Evolutionary conservation across 176 grass and related monocot genomes (phyloP), one percentile per base, ranked within the genome.

Genomic region (Bonia amplexicaulis): DNA sequence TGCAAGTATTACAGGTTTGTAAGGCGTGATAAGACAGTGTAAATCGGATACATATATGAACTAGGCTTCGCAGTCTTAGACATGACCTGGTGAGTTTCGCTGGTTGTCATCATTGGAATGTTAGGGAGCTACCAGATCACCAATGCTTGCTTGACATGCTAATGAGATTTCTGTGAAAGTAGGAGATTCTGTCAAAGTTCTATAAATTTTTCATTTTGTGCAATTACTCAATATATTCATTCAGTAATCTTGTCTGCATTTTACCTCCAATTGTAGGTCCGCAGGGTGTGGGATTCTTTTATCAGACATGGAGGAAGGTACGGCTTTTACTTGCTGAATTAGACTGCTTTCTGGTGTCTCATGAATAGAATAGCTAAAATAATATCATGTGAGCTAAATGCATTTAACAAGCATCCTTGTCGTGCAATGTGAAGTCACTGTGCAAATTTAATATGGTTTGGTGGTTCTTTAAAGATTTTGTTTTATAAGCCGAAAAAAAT

Each of bases 231-330:
- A 54, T 68, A 65, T 20, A n/a, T 64, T 19, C 35, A 85, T 12
- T 84, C 23, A 57, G 17, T 45, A 12, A 39, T 45, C 44, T 66
- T 71, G 9, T 80, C 27, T 88, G 10, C 71, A 17, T 88, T 85
- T 84, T 10, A 40, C 73, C 23, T 65, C 45, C 84, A 19, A 51
- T 89, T 95, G n/a, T 86, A 99, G 96, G 96, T 99, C 76, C 88
- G 93, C 71, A 84, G 93, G 87, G 92, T 86, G 80, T 99, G 96
- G 96, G 96, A 99, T 94, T 92, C 93, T 87, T 99, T 89, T 53
- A 87, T 96, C 51, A 88, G 91, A 89, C 88, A 91, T 80, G 88
- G 88, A 94, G 96, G 93, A 87, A 94, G 96, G 93, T 98, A 82
- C 78, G 59, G 17, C 60, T 69, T 85, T 68, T 89, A 62, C 13